These are phyloP conservation scores for Clitoria ternatea DNA, from an alignment of 306 rosid genomes.

Conservation along the genomic window DNA sequence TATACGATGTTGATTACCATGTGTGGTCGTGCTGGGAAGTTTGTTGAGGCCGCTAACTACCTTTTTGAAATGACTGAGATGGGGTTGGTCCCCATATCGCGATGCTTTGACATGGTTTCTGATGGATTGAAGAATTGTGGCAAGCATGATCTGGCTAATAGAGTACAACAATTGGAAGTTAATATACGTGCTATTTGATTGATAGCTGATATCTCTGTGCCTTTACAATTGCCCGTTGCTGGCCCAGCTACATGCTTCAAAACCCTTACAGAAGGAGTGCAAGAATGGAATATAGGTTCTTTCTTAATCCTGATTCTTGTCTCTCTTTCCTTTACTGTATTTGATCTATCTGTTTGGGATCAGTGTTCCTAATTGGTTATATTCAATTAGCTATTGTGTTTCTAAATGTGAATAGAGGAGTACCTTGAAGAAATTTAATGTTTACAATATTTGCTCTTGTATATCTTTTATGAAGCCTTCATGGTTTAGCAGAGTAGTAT, in stretches of 20 bases:
- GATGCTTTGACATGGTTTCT: slow-evolving; percentile 82
- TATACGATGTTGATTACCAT: slow-evolving; percentile 87
- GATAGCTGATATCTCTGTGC: not conserved
- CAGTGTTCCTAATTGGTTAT: not conserved
- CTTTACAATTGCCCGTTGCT: too few relatives aligned
- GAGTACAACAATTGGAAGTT: slow-evolving; percentile 73
- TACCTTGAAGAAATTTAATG: not conserved
- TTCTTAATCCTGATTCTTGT: not conserved
- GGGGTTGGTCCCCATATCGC: slow-evolving; percentile 69
- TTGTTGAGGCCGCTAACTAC: slow-evolving; percentile 75
- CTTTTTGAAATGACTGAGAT: slow-evolving; percentile 79
- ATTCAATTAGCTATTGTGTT: not conserved
- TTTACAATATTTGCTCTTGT: not conserved
- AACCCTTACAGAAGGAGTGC: not conserved
- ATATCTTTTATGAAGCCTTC: not conserved
- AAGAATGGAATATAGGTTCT: not conserved
- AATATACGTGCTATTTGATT: slow-evolving; percentile 45
- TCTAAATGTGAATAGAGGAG: not conserved
- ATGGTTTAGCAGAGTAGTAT: not conserved
- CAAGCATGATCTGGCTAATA: slow-evolving; percentile 76
- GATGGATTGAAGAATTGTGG: slow-evolving; percentile 92
- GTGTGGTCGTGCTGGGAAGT: slow-evolving; percentile 83
- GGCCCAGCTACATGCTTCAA: not conserved
- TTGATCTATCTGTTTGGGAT: not conserved
- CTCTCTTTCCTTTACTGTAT: not conserved